These are phyloP conservation scores for Penicillium steckii DNA, from an alignment of 495 filamentous ascomycete genomes.

Conservation along the genomic window DNA sequence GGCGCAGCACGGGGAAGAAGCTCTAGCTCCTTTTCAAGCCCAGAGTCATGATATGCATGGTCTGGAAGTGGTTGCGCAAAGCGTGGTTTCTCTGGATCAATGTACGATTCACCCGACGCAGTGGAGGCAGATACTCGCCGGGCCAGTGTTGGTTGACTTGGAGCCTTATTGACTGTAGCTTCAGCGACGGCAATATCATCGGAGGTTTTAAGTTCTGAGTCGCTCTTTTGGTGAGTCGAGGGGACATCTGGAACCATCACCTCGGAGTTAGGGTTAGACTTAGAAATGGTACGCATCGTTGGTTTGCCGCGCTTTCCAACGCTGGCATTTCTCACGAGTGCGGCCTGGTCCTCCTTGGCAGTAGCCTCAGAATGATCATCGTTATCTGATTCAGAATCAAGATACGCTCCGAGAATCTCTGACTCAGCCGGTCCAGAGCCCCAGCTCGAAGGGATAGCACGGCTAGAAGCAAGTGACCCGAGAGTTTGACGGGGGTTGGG, in stretches of 20 bases:
- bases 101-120: constrained; percentile 27
- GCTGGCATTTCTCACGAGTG: constrained; percentile 75
- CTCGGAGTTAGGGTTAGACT: constrained; percentile 27
- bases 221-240: background rate
- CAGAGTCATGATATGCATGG: constrained; percentile 4
- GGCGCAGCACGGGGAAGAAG: constrained; percentile 36
- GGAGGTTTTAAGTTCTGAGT: background rate
- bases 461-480: constrained; percentile 79
- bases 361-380: constrained; percentile 34
- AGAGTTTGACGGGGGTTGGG: constrained; percentile 48
- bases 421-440: constrained; percentile 51
- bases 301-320: constrained; percentile 72
- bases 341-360: constrained; percentile 51
- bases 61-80: constrained; percentile 16
- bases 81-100: constrained; percentile 38
- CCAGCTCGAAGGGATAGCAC: constrained; percentile 74
- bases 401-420: constrained; percentile 42
- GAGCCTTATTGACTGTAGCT: constrained; percentile 17
- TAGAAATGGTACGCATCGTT: constrained; percentile 63
- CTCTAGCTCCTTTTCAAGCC: constrained; percentile 32
- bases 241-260: constrained; percentile 14
- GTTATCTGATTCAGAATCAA: constrained; percentile 38
- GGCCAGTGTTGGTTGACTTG: constrained; percentile 21
- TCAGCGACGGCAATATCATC: background rate
- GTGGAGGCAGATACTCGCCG: constrained; percentile 28